Base-by-base conservation (phyloP, 768 basidiomycete species). In the Psilocybe cubensis region DNA sequence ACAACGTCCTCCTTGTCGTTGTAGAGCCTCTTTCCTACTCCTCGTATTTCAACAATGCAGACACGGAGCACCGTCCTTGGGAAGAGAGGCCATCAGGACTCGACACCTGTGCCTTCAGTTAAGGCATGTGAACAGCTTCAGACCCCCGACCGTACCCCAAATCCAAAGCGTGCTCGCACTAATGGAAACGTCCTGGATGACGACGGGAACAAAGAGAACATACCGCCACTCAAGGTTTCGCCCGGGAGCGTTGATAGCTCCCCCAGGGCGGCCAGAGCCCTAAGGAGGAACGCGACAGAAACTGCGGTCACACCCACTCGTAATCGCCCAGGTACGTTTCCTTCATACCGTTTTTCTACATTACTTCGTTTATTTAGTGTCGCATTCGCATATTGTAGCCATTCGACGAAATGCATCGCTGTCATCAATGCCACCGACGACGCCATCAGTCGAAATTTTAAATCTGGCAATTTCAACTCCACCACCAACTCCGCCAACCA, bases 131-230 rank as follows among this genome's bases (percentile, higher is more conserved):
- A 77, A 64, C 72, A 74, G 69, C 77, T 82, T 27, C 80, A 76
- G 60, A 86, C 87, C 0, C 87, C 88, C 5, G 85, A 88, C 59
- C 72, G 77, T 27, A 85, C 83, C 7, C 88, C 89, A 18, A 83
- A 80, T 63, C 76, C 82, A 31, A 91, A 91, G 73, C 87, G 89
- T 52, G 72, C 80, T 42, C 81, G 84, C 51, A 83, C 79, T 17
- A 78, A 81, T 14, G 66, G 69, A 14, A 70, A 70, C 4, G 58
- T 69, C 28, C 52, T 79, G 18, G 86, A 87, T 58, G 83, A 80
- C 40, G 83, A 85, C 49, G 75, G 78, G 21, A 91, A 91, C 71
- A 91, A 91, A 75, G 89, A 91, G 70, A 91, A 91, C 63, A 79
- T 91, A 17, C 87, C 89, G n/a, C 89, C 89, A 1, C 79, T 81